Conservation (phyloP, 768 basidiomycete species). For the Agrocybe chaxingu region DNA sequence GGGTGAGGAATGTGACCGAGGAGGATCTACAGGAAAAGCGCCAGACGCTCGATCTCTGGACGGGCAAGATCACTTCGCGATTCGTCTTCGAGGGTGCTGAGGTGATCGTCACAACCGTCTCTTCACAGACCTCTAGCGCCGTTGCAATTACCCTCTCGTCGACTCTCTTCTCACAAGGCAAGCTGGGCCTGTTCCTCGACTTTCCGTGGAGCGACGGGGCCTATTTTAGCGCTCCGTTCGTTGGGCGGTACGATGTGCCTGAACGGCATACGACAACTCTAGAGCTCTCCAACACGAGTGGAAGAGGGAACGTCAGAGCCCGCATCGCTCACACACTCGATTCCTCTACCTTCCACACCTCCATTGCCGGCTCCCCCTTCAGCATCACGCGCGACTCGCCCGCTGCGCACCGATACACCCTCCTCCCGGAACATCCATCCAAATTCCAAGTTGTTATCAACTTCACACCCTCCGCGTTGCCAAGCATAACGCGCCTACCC, state of each 20-base stretch:
- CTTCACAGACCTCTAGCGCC: conserved; percentile 34
- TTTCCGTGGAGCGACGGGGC: conserved; percentile 60
- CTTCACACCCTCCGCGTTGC: no score
- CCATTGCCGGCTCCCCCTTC: conserved; percentile 37
- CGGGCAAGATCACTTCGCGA: conserved; percentile 43
- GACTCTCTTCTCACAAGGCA: conserved; percentile 31
- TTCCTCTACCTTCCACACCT: conserved; percentile 37
- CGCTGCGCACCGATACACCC: conserved; percentile 42
- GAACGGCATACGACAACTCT: conserved; percentile 46
- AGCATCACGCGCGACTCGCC: conserved; percentile 40
- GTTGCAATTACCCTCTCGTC: conserved; percentile 41
- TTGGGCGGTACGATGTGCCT: conserved; percentile 47
- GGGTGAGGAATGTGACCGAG: conserved; percentile 30
- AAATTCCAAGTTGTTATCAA: conserved; percentile 1
- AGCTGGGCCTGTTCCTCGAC: conserved; percentile 49
- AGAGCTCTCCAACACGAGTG: background rate
- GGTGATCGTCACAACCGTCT: conserved; percentile 37
- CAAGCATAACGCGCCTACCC: no score
- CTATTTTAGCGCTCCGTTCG: conserved; percentile 58
- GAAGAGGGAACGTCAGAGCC: conserved; percentile 21
- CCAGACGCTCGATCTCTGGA: conserved; percentile 56
- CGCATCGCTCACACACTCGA: conserved; percentile 41
- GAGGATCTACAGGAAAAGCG: conserved; percentile 28
- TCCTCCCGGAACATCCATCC: conserved; percentile 26
- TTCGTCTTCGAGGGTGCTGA: conserved; percentile 34